Percentiles rank a stretch among this genome's conserved stretches.
Evolutionary conservation across 257 asterid genomes (phyloP).

Genomic region (Nicotiana obtusifolia): DNA sequence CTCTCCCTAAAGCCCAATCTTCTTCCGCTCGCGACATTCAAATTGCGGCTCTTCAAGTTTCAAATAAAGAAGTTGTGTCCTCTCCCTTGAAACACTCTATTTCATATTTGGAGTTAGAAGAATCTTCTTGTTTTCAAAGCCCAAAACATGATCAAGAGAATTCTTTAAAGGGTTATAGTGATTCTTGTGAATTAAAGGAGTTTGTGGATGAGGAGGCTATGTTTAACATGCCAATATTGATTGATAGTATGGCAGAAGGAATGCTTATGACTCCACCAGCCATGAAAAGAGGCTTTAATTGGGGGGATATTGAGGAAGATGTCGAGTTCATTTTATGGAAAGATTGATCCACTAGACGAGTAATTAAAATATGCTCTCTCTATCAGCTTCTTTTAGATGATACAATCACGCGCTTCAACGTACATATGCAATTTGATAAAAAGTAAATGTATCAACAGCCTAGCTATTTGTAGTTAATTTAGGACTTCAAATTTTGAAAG

Average conservation of each 20-base stretch:
- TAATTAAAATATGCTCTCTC: no score
- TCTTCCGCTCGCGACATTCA: conserved; percentile 33
- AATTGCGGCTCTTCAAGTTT: conserved; percentile 27
- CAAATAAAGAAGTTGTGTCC: neutral
- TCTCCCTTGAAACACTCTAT: neutral
- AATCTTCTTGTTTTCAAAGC: neutral
- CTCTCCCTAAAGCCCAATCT: conserved; percentile 24
- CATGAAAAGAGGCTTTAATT: conserved; percentile 50
- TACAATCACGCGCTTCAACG: no score
- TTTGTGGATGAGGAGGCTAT: conserved; percentile 62
- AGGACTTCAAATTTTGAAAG: no score
- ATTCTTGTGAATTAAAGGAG: neutral
- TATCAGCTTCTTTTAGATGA: no score
- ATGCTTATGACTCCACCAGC: conserved; percentile 72
- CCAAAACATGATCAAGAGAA: neutral
- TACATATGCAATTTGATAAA: no score
- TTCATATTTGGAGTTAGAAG: neutral
- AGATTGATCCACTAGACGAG: neutral
- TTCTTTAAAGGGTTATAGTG: neutral
- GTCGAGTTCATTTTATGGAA: conserved; percentile 45
- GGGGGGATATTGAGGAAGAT: conserved; percentile 32
- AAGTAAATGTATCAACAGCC: no score
- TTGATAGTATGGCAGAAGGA: conserved; percentile 84
- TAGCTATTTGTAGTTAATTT: no score
- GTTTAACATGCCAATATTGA: conserved; percentile 60